A percentile compares a stretch with the other conserved stretches of the same genome.
Conservation (phyloP, 257 asterid genomes). For the Osmanthus fragrans region DNA sequence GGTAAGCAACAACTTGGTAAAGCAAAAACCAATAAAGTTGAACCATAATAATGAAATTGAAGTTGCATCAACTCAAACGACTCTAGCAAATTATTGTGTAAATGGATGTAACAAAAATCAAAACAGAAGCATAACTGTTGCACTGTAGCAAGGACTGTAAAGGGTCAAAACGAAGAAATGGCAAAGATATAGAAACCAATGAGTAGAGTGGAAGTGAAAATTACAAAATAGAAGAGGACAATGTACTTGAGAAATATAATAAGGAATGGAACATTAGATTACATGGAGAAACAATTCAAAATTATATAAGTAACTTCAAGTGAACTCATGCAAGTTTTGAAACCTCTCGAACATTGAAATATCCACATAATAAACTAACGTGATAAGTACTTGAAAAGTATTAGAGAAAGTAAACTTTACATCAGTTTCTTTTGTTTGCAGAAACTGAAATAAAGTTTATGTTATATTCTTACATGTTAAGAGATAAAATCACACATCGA, state of each 20-base stretch:
- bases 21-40: background rate
- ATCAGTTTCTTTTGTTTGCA: background rate
- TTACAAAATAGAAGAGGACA: background rate
- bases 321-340: background rate
- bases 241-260: background rate
- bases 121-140: background rate
- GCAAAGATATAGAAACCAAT: background rate
- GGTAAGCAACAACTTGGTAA: background rate
- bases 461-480: background rate
- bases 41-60: background rate
- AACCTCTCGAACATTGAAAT: background rate
- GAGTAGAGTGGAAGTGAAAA: background rate
- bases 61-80: slow-evolving; percentile 7
- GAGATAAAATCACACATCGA: too few relatives aligned
- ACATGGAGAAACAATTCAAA: background rate
- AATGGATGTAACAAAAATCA: slow-evolving; percentile 1
- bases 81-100: background rate
- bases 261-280: background rate
- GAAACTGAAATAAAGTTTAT: background rate
- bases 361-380: background rate
- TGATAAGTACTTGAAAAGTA: background rate
- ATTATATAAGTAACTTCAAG: background rate
- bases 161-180: too few relatives aligned
- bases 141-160: background rate
- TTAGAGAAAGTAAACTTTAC: background rate